Percentiles rank a stretch among this genome's conserved stretches.
These are phyloP conservation scores for Aspergillus uvarum DNA, from an alignment of 2,329 filamentous ascomycete species.

Conservation along the genomic window DNA sequence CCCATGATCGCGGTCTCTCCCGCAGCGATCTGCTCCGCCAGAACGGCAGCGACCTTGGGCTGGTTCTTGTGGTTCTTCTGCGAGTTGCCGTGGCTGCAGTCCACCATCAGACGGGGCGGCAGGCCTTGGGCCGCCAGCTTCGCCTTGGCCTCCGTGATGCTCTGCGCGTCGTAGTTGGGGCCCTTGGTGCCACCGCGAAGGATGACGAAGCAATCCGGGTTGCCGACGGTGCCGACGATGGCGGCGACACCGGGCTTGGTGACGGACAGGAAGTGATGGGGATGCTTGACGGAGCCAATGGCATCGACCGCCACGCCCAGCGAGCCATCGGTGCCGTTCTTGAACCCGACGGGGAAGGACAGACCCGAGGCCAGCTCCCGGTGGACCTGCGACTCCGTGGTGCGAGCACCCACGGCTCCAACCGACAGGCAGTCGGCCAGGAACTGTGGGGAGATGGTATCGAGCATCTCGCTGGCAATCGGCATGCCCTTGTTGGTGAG, in stretches of 20 bases:
- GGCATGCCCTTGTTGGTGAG: slow-evolving; percentile 92
- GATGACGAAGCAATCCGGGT: slow-evolving; percentile 97
- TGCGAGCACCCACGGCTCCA: slow-evolving; percentile 91
- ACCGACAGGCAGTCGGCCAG: slow-evolving; percentile 87
- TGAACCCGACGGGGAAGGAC: slow-evolving; percentile 98
- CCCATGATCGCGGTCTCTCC: slow-evolving; percentile 90
- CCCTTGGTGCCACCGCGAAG: slow-evolving; percentile 88
- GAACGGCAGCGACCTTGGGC: slow-evolving; percentile 78
- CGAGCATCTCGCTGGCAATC: slow-evolving; percentile 94
- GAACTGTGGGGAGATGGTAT: slow-evolving; percentile 97
- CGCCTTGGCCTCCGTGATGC: slow-evolving; percentile 78
- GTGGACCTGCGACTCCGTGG: slow-evolving; percentile 93
- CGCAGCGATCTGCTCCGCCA: slow-evolving; percentile 80
- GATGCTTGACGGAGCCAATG: slow-evolving; percentile 86
- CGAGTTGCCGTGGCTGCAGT: slow-evolving; percentile 97
- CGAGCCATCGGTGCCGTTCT: slow-evolving; percentile 95
- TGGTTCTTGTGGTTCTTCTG: slow-evolving; percentile 97
- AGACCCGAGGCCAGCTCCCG: slow-evolving; percentile 90
- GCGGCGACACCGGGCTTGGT: slow-evolving; percentile 95
- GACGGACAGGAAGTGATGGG: slow-evolving; percentile 95
- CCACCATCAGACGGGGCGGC: slow-evolving; percentile 83
- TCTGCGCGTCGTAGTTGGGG: slow-evolving; percentile 87
- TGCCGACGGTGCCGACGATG: slow-evolving; percentile 90
- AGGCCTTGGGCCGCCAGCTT: slow-evolving; percentile 73
- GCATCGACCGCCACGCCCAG: slow-evolving; percentile 90